Conservation (phyloP, 148 eudicot species). For the Rhododendron ovatum region DNA sequence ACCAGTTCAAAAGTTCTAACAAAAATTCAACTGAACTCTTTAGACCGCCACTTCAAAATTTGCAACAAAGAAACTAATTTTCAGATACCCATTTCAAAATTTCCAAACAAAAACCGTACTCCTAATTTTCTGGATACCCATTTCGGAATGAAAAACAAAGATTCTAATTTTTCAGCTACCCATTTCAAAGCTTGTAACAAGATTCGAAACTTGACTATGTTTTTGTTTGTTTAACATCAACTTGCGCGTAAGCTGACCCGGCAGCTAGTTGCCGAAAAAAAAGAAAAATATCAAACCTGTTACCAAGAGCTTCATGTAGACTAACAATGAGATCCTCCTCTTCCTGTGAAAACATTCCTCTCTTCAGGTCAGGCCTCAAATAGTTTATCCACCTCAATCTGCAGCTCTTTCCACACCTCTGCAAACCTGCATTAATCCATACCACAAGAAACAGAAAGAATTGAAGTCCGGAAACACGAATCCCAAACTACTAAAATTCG, state of each 20-base stretch:
- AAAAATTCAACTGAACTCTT: background rate
- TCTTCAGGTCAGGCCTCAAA: constrained; percentile 82
- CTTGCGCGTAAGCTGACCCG: too few species aligned
- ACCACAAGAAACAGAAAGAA: background rate
- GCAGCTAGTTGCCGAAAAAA: too few species aligned
- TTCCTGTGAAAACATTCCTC: constrained; percentile 75
- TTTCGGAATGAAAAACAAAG: background rate
- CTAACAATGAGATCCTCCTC: constrained; percentile 64
- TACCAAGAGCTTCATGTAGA: constrained; percentile 69
- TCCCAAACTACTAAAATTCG: too few species aligned
- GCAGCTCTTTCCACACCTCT: constrained; percentile 90
- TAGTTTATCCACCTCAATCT: constrained; percentile 87
- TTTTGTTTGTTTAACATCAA: background rate
- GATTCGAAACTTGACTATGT: background rate
- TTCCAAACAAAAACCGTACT: background rate
- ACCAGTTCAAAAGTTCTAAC: background rate
- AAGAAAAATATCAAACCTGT: constrained; percentile 37
- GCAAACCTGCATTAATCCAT: constrained; percentile 41
- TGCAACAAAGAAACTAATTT: background rate
- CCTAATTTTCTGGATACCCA: background rate
- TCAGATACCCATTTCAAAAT: background rate
- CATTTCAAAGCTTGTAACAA: background rate
- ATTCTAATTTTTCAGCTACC: background rate
- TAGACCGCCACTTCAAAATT: background rate
- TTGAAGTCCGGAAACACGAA: background rate